Conservation (phyloP, 2,329 filamentous ascomycete species). For the Seiridium cupressi region DNA sequence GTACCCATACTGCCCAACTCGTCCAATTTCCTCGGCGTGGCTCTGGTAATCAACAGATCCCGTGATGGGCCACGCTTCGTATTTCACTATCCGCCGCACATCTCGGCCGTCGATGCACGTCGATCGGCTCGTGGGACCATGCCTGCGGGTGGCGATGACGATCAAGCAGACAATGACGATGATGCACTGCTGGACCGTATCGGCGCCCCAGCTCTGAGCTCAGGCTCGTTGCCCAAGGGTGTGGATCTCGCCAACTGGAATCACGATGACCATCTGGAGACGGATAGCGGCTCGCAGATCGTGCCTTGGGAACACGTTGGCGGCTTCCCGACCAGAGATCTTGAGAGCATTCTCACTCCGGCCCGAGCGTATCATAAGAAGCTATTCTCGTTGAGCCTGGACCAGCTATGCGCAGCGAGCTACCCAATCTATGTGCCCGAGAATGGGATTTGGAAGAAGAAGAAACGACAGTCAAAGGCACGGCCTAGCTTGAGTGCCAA, state of each 20-base stretch:
- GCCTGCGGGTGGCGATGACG: constrained; percentile 37
- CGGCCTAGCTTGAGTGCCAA: constrained; percentile 24
- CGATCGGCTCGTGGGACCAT: constrained; percentile 26
- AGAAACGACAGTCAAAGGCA: constrained; percentile 41
- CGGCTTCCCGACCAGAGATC: constrained; percentile 71
- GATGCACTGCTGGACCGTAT: constrained; percentile 49
- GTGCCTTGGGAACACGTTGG: constrained; percentile 72
- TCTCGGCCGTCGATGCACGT: constrained; percentile 39
- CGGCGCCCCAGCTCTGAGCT: constrained; percentile 32
- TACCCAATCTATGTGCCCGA: constrained; percentile 81
- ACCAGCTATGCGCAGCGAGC: constrained; percentile 76
- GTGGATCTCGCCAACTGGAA: constrained; percentile 44
- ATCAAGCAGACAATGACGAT: constrained; percentile 27
- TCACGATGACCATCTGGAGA: constrained; percentile 54
- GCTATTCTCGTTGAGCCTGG: constrained; percentile 78
- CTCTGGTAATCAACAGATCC: constrained; percentile 71
- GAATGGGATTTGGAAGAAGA: constrained; percentile 74
- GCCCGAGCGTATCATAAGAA: constrained; percentile 75
- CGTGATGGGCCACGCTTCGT: constrained; percentile 79
- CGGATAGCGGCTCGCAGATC: constrained; percentile 54
- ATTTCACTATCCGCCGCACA: constrained; percentile 79
- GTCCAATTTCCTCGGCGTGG: constrained; percentile 65
- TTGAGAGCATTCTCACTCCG: constrained; percentile 79
- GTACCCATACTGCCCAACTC: constrained; percentile 47
- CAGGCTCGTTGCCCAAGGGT: constrained; percentile 29